Conservation (phyloP, 2,329 filamentous ascomycete species). For the Cladosporium sp. region DNA sequence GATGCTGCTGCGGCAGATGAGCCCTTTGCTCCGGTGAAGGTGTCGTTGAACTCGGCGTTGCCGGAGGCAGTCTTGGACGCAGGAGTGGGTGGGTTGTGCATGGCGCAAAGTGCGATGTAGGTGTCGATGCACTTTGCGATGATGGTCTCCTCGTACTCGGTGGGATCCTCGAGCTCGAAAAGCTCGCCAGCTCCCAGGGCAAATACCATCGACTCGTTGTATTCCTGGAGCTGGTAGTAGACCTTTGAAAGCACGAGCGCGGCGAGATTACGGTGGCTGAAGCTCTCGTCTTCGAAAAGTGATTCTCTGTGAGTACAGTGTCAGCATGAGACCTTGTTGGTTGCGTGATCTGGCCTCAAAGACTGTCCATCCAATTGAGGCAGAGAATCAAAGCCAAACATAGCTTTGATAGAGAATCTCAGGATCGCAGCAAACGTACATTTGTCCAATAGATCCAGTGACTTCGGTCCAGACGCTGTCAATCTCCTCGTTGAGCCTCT, state of each 20-base stretch:
- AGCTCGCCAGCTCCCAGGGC: conserved; percentile 91
- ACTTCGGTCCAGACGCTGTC: conserved; percentile 98
- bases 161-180: conserved; percentile 86
- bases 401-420: neutral
- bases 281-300: conserved; percentile 93
- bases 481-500: conserved; percentile 94
- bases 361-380: neutral
- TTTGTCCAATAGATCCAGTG: conserved; percentile 85
- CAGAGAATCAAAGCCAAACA: neutral
- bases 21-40: conserved; percentile 69
- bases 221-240: conserved; percentile 97
- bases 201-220: conserved; percentile 99
- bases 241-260: conserved; percentile 95
- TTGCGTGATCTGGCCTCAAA: neutral
- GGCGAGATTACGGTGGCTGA: conserved; percentile 90
- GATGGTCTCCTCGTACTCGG: conserved; percentile 98
- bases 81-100: conserved; percentile 56
- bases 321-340: conserved; percentile 26
- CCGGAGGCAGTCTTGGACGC: conserved; percentile 52
- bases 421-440: conserved; percentile 64
- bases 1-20: conserved; percentile 60
- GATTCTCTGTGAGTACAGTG: conserved; percentile 68
- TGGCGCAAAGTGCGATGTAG: conserved; percentile 80
- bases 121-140: conserved; percentile 97
- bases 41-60: conserved; percentile 73